A percentile compares a stretch with the other conserved stretches of the same genome.
These are phyloP conservation scores for Diplodia sapinea DNA, from an alignment of 2,329 filamentous ascomycete genomes.

Conservation along the genomic window DNA sequence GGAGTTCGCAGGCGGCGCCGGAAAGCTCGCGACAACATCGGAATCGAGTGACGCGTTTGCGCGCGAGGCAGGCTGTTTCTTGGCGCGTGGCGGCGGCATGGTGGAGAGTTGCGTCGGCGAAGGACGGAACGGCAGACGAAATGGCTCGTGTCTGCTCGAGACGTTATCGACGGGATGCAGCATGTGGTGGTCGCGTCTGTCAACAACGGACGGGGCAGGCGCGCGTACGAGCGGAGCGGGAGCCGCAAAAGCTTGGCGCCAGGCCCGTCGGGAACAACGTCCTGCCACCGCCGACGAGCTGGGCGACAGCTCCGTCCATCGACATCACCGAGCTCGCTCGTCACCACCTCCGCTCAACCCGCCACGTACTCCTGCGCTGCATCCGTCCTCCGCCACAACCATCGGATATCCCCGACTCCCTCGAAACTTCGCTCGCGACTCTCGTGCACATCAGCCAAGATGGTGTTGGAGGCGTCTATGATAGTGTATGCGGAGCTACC, in stretches of 20 bases:
- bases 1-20: conserved; percentile 13
- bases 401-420: background rate
- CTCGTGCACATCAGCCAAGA: conserved; percentile 62
- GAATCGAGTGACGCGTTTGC: conserved; percentile 7
- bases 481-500: conserved; percentile 66
- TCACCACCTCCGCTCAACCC: conserved; percentile 1
- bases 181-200: conserved; percentile 20
- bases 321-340: conserved; percentile 29
- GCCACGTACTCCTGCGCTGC: conserved; percentile 1
- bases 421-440: background rate
- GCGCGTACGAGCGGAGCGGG: conserved; percentile 10
- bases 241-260: conserved; percentile 27
- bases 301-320: conserved; percentile 15
- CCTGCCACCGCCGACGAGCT: conserved; percentile 25
- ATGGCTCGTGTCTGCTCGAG: background rate
- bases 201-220: conserved; percentile 20
- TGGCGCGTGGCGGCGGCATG: conserved; percentile 27
- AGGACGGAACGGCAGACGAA: background rate
- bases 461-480: conserved; percentile 99
- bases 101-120: conserved; percentile 1
- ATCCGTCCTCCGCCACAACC: background rate
- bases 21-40: conserved; percentile 15
- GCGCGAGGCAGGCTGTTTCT: conserved; percentile 17
- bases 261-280: conserved; percentile 9
- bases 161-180: background rate